A percentile compares a stretch with the other conserved stretches of the same genome.
phyloP scores from a whole-genome alignment of 2,329 filamentous ascomycete genomes.

The Talaromyces amestolkiae region DNA sequence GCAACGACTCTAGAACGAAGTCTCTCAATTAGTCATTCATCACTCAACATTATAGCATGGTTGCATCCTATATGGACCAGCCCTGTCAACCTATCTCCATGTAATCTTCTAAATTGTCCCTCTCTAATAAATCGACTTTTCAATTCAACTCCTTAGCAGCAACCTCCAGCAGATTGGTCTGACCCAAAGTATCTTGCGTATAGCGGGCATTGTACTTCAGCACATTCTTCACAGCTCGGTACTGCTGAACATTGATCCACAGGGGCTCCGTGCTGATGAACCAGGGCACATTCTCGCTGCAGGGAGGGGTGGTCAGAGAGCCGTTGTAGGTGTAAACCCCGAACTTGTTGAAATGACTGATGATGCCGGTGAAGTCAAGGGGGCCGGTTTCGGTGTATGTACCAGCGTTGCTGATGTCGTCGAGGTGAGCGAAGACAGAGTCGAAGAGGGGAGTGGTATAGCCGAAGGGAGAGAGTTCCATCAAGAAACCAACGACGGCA shows the following conservation, averaged over 20 bases:
- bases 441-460: constrained; percentile 33
- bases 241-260: constrained; percentile 50
- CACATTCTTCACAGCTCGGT: constrained; percentile 52
- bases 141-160: constrained; percentile 20
- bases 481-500: constrained; percentile 35
- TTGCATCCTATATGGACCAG: not conserved
- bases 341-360: constrained; percentile 37
- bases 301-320: constrained; percentile 63
- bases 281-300: constrained; percentile 52
- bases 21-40: no score
- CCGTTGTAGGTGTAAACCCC: constrained; percentile 54
- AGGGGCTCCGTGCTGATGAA: constrained; percentile 49
- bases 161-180: constrained; percentile 44
- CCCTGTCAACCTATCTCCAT: not conserved
- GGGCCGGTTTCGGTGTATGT: constrained; percentile 34
- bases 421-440: constrained; percentile 46
- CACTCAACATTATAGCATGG: not conserved
- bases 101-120: no score
- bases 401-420: constrained; percentile 43
- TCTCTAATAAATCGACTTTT: not conserved
- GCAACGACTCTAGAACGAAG: no score
- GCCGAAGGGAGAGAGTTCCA: constrained; percentile 10
- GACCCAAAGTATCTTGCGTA: constrained; percentile 51
- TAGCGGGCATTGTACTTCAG: constrained; percentile 58
- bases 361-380: constrained; percentile 47